Conservation (phyloP, 306 rosid species). For the Lathyrus oleraceus region DNA sequence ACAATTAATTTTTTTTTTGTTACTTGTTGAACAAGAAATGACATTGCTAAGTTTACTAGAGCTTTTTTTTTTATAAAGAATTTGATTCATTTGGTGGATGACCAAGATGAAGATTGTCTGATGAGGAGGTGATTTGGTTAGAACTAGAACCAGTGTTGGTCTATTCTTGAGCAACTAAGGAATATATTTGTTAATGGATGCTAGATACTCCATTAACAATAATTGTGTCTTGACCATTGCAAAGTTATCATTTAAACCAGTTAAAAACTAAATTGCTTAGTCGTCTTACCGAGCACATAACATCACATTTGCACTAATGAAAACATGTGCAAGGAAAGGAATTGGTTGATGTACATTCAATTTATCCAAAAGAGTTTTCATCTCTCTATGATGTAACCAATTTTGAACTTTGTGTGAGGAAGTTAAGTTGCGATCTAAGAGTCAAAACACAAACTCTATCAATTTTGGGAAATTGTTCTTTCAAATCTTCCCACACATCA, state of each 20-base stretch:
- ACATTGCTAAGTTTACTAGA: not conserved
- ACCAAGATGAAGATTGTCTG: no score
- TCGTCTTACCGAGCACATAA: not conserved
- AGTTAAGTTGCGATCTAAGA: no score
- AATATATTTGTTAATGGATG: no score
- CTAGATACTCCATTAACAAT: not conserved
- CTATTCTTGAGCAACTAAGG: not conserved
- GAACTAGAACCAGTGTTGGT: no score
- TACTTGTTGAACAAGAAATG: no score
- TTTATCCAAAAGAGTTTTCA: not conserved
- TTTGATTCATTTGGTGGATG: no score
- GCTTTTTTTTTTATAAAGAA: no score
- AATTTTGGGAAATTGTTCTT: not conserved
- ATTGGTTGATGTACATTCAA: not conserved
- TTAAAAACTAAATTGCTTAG: not conserved
- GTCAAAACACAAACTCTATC: no score
- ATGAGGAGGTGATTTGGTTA: no score
- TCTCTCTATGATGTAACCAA: not conserved
- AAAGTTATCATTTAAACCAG: not conserved
- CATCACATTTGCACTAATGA: not conserved
- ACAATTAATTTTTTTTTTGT: no score
- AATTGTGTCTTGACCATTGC: not conserved
- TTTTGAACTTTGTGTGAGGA: no score
- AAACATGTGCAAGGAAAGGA: not conserved
- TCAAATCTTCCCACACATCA: not conserved